Percentiles rank a stretch among this genome's conserved stretches.
phyloP scores from a whole-genome alignment of 805 yeast species.

The Wickerhamomyces alni region DNA sequence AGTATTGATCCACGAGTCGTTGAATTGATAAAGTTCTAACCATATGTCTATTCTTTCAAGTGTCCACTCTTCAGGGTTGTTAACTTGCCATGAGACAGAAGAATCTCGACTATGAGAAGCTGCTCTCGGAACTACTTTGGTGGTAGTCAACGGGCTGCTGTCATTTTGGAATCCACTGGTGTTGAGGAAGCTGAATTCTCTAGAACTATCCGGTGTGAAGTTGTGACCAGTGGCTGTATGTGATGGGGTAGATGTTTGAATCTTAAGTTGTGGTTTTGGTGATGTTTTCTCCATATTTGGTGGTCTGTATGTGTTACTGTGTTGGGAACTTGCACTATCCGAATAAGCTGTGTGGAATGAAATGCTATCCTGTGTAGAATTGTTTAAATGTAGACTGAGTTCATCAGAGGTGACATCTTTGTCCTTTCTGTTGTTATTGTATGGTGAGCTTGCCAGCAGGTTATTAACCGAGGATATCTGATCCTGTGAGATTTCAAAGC shows the following conservation, averaged over 20 bases:
- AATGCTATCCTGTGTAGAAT: constrained; percentile 1
- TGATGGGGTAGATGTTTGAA: constrained; percentile 10
- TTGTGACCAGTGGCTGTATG: constrained; percentile 1
- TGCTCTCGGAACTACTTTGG: neutral
- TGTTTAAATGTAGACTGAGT: neutral
- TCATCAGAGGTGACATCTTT: neutral
- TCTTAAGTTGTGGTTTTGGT: constrained; percentile 10
- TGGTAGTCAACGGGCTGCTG: constrained; percentile 7
- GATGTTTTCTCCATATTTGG: constrained; percentile 5
- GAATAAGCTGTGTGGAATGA: constrained; percentile 19
- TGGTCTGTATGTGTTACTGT: constrained; percentile 2
- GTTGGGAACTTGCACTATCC: constrained; percentile 4
- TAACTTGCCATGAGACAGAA: constrained; percentile 41
- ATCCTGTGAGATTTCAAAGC: constrained; percentile 8
- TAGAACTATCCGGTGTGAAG: constrained; percentile 5
- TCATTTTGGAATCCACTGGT: constrained; percentile 13
- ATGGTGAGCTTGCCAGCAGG: neutral
- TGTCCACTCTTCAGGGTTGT: constrained; percentile 64
- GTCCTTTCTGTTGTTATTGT: neutral
- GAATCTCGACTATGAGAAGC: constrained; percentile 21
- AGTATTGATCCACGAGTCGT: constrained; percentile 64
- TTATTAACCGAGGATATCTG: constrained; percentile 2
- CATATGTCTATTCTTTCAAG: constrained; percentile 59
- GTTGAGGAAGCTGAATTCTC: constrained; percentile 22
- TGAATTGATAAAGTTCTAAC: constrained; percentile 65